A percentile compares a stretch with the other conserved stretches of the same genome.
These are phyloP conservation scores for Articulospora tetracladia DNA, from an alignment of 495 filamentous ascomycete genomes.

Conservation along the genomic window DNA sequence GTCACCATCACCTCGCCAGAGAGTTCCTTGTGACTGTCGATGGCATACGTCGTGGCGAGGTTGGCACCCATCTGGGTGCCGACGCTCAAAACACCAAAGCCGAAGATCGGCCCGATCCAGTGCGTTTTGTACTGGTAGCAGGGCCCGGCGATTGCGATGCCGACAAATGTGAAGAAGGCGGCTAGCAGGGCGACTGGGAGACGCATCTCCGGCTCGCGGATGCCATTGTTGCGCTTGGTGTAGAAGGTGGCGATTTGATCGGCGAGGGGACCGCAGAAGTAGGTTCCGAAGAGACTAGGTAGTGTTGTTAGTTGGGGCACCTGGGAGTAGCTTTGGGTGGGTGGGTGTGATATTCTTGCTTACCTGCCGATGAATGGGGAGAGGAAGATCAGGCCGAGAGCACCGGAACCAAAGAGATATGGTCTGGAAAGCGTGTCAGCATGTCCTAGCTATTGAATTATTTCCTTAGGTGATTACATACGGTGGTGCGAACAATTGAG, in stretches of 20 bases:
- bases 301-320: no score
- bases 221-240: conserved; percentile 54
- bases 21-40: conserved; percentile 11
- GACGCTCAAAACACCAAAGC: conserved; percentile 8
- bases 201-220: conserved; percentile 70
- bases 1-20: conserved; percentile 12
- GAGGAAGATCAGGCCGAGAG: conserved; percentile 35
- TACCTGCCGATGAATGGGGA: conserved; percentile 41
- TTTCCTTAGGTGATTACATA: background rate
- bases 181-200: conserved; percentile 46
- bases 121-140: conserved; percentile 5
- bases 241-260: conserved; percentile 56
- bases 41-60: conserved; percentile 8
- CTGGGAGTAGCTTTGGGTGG: no score
- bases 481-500: conserved; percentile 11
- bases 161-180: background rate
- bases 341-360: no score
- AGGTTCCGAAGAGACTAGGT: conserved; percentile 43
- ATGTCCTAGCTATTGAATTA: background rate
- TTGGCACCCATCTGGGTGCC: conserved; percentile 14
- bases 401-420: conserved; percentile 7
- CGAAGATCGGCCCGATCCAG: conserved; percentile 9
- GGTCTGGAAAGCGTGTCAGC: conserved; percentile 3
- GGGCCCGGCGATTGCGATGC: background rate
- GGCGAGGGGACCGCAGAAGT: conserved; percentile 53